phyloP scores from a whole-genome alignment of 371 early-diverging fungal genomes.

The Rhizopus delemar region DNA sequence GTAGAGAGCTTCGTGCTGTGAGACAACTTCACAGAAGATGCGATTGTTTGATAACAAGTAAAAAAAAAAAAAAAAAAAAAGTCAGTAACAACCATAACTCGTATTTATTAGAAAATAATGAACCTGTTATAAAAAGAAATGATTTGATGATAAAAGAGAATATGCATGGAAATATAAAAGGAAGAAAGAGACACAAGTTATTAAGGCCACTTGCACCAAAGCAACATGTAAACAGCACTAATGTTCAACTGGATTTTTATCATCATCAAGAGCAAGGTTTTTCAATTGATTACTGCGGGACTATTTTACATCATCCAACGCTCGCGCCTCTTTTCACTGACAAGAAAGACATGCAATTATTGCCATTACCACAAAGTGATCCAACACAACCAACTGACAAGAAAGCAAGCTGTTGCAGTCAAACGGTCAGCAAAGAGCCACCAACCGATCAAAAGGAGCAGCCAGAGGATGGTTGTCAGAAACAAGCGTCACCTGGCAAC shows the following conservation, averaged over 20 bases:
- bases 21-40: constrained; percentile 77
- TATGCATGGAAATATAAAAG: not conserved
- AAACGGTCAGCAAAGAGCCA: too few relatives aligned
- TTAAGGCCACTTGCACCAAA: not conserved
- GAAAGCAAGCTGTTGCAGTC: too few relatives aligned
- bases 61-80: constrained; percentile 9
- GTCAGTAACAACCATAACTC: not conserved
- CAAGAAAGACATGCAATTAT: too few relatives aligned
- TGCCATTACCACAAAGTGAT: too few relatives aligned
- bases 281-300: not conserved
- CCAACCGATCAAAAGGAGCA: too few relatives aligned
- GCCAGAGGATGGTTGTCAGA: too few relatives aligned
- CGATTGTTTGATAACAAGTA: constrained; percentile 50
- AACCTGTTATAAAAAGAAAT: not conserved
- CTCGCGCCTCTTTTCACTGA: too few relatives aligned
- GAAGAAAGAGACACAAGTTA: constrained; percentile 6
- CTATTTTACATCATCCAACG: too few relatives aligned
- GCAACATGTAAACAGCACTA: not conserved
- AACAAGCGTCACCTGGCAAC: too few relatives aligned
- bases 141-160: constrained; percentile 5
- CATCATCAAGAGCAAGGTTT: not conserved
- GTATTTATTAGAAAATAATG: not conserved
- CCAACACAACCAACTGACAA: too few relatives aligned
- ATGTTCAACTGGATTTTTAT: not conserved
- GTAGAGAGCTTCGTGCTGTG: constrained; percentile 70